Evolutionary conservation across 805 yeast genomes (phyloP), one percentile per base, ranked within the genome.

Genomic region (Metschnikowia corniflorae): DNA sequence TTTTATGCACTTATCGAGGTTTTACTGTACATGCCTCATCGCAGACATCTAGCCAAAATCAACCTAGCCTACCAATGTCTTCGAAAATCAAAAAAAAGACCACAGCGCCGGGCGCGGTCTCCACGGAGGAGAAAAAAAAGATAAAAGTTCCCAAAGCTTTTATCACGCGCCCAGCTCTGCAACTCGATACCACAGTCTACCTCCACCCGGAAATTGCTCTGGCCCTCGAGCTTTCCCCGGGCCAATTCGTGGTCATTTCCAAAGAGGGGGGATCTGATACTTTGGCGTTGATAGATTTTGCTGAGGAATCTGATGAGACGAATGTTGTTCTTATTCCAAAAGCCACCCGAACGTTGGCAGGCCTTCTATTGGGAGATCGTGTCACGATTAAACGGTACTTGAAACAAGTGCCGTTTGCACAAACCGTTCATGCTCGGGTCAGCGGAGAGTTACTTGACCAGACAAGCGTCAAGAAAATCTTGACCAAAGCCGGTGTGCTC

Each of bases 401-500:
- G 5, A 47, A 56, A 2, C 83, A 77, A 39, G 38, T 32, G 16
- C 86, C 88, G 3, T 58, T 47, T 31, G 51, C 51, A 1, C 40
- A 30, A 19, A 35, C 29, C 13, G 47, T 43, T 14, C 29, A 40
- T 6, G 39, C 37, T 21, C 25, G 26, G 10, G 32, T 38, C 17
- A 37, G 44, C 5, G 35, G 28, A 6, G 37, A 35, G 7, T 29
- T 22, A 6, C 26, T 21, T 15, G 59, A 2, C 56, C 57, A 31
- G 60, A 65, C 26, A 34, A 57, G 17, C 0, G 47, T 77, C 7
- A 72, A 63, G 33, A 70, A 71, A 26, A 42, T 67, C 1, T 44
- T 81, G 7, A 61, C 67, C 31, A 81, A 80, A 17, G 61, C 73
- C 20, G 88, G 89, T 0, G 52, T 85, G 7, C 44, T 83, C 1